Percentiles rank a stretch among this genome's conserved stretches.
These are phyloP conservation scores for Phytopythium chamaehyphon DNA, from an alignment of 352 stramenopile species.

Conservation along the genomic window DNA sequence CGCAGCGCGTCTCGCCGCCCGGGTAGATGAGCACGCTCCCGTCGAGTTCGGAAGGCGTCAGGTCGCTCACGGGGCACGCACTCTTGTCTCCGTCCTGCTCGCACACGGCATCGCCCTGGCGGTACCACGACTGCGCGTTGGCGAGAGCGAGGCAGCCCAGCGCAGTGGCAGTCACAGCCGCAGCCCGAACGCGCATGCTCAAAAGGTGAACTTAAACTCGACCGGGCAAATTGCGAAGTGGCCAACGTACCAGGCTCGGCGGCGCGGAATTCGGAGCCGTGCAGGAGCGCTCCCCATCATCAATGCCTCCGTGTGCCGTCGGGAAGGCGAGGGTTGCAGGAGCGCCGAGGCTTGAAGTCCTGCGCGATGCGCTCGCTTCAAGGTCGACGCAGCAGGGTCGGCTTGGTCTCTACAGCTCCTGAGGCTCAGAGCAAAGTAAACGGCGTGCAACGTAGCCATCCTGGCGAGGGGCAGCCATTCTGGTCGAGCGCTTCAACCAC, in stretches of 20 bases:
- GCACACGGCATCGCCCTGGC: background rate
- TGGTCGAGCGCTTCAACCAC: too few species aligned
- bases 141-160: background rate
- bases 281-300: constrained; percentile 42
- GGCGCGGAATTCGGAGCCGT: too few species aligned
- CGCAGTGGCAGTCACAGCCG: background rate
- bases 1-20: constrained; percentile 21
- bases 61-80: constrained; percentile 23
- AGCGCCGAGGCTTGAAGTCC: background rate
- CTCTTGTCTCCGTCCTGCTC: background rate
- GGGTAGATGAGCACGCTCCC: constrained; percentile 33
- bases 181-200: background rate
- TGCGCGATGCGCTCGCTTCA: too few species aligned
- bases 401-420: too few species aligned
- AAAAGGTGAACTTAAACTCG: too few species aligned
- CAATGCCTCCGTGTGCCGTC: constrained; percentile 30
- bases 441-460: too few species aligned
- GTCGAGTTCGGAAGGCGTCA: constrained; percentile 25
- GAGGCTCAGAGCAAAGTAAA: too few species aligned
- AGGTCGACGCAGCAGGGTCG: too few species aligned
- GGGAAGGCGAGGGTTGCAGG: constrained; percentile 15
- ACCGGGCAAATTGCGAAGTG: background rate
- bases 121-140: background rate
- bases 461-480: too few species aligned
- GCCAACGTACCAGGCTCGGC: too few species aligned